Percentiles rank a stretch among this genome's conserved stretches.
phyloP scores from a whole-genome alignment of 345 rosid genomes.

The Gossypium longicalyx region DNA sequence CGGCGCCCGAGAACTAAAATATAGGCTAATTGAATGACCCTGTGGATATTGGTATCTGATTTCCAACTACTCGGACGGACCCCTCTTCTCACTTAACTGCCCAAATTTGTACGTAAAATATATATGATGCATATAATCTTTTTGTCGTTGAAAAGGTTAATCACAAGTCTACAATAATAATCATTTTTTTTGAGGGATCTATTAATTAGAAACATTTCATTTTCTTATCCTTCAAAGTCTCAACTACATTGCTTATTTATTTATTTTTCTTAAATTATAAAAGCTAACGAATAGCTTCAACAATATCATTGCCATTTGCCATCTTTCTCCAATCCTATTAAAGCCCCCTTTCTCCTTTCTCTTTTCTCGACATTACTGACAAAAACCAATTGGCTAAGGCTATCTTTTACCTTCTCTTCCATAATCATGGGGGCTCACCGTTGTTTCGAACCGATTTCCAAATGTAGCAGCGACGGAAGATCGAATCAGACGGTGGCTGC shows the following conservation, averaged over 20 bases:
- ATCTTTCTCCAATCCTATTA: slow-evolving; percentile 19
- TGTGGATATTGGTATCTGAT: slow-evolving; percentile 32
- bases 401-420: background rate
- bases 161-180: background rate
- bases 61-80: slow-evolving; percentile 47
- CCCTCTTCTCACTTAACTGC: slow-evolving; percentile 32
- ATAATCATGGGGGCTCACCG: slow-evolving; percentile 51
- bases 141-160: background rate
- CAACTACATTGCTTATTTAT: background rate
- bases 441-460: slow-evolving; percentile 48
- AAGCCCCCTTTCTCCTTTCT: slow-evolving; percentile 10
- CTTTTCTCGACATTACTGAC: background rate
- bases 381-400: background rate
- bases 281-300: background rate
- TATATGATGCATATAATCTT: no score
- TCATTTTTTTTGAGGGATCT: background rate
- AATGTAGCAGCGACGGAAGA: slow-evolving; percentile 51
- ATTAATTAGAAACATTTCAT: background rate
- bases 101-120: slow-evolving; percentile 19
- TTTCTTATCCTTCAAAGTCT: background rate
- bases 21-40: slow-evolving; percentile 60
- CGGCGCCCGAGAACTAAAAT: slow-evolving; percentile 38
- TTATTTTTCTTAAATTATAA: background rate
- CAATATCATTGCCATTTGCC: background rate
- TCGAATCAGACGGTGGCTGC: slow-evolving; percentile 76